Base-by-base conservation (phyloP, 2,329 filamentous ascomycete genomes). In the Cordyceps cicadae region DNA sequence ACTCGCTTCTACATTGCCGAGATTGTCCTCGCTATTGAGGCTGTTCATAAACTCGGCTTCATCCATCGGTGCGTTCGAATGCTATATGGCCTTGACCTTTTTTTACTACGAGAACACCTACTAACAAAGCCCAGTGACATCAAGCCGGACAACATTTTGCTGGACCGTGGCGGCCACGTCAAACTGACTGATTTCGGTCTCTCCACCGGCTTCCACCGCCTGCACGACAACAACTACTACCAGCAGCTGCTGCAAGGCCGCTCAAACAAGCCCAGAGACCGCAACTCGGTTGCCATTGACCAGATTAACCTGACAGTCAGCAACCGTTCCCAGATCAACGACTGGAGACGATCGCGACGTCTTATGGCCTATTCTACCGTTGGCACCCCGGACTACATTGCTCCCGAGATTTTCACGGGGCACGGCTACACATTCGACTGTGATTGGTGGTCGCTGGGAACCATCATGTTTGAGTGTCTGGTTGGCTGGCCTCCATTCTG, bases 401-500 rank as follows among this genome's bases (percentile, higher is more conserved):
- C 94, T 1, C 94, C 94, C 3, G 94, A 99, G 73, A 97, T 99
- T 68, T 97, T 99, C 75, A 95, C 90, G 52, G 92, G 93, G 19
- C 90, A 96, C 70, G 94, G 94, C 54, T 99, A 99, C 78, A 90
- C 91, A 62, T 96, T 93, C 70, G 88, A 95, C 72, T 99, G 94
- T 73, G 94, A 99, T 79, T 99, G 94, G 94, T 99, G 94, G 94
- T 96, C 90, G 24, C 83, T 99, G 54, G 94, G 94, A 58, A 97
- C 94, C 50, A 99, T 99, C 77, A 97, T 99, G 94, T 99, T 97
- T 70, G 94, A 99, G 76, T 99, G 94, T 75, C 81, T 99, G 67
- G 92, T 99, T 63, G 94, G 94, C 69, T 99, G 94, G 94, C 94
- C 94, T 60, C 94, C 94, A 34, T 99, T 99, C 83, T 99, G 94